A percentile compares a stretch with the other conserved stretches of the same genome.
Conservation (phyloP, 768 basidiomycete species). For the Boletus subparvulus region DNA sequence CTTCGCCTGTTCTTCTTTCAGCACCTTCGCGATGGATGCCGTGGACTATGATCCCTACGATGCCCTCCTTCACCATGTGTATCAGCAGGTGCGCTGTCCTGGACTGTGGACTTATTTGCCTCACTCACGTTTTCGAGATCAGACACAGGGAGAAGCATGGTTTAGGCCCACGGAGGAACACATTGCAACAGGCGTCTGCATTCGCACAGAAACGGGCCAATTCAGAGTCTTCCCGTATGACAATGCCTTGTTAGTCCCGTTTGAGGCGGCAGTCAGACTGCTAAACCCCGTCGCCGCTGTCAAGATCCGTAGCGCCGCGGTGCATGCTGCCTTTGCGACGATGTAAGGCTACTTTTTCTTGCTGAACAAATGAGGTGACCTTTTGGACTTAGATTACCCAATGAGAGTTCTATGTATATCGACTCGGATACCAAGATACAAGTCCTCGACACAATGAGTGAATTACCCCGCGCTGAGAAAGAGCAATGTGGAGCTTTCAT, state of each 20-base stretch:
- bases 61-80: conserved; percentile 77
- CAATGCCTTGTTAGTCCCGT: conserved; percentile 69
- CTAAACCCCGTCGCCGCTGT: conserved; percentile 85
- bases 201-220: conserved; percentile 62
- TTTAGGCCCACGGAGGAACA: conserved; percentile 82
- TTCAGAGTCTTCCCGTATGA: conserved; percentile 86
- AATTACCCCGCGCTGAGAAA: conserved; percentile 78
- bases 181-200: conserved; percentile 72
- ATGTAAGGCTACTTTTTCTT: conserved; percentile 45
- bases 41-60: conserved; percentile 84
- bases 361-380: background rate
- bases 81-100: conserved; percentile 56
- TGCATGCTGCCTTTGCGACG: conserved; percentile 71
- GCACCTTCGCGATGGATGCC: conserved; percentile 8
- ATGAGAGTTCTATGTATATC: conserved; percentile 61
- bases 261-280: conserved; percentile 69
- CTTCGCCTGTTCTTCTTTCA: background rate
- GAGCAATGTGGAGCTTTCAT: conserved; percentile 91
- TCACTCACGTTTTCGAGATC: conserved; percentile 20
- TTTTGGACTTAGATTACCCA: conserved; percentile 42
- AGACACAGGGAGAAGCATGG: conserved; percentile 84
- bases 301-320: conserved; percentile 76
- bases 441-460: conserved; percentile 67
- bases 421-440: conserved; percentile 84
- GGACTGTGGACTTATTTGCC: background rate